Conservation (phyloP, 352 stramenopile genomes). For the Blastocystis sp. region DNA sequence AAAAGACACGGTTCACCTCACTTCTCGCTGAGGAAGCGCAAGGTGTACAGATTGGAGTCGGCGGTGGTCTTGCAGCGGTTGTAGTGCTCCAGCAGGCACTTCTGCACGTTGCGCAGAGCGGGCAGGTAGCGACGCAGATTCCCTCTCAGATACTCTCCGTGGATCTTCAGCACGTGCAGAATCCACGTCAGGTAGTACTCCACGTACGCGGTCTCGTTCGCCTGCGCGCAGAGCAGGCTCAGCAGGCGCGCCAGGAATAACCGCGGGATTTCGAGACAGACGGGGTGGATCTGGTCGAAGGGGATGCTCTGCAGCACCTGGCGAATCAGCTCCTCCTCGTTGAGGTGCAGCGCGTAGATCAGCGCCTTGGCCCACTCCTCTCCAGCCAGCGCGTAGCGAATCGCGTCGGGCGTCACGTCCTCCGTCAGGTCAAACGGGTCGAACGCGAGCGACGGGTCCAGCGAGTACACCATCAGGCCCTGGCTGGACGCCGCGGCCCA, state of each 20-base stretch:
- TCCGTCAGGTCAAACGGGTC: slow-evolving; percentile 96
- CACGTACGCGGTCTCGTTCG: slow-evolving; percentile 87
- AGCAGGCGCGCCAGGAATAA: slow-evolving; percentile 87
- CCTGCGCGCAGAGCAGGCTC: slow-evolving; percentile 85
- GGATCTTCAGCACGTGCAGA: slow-evolving; percentile 86
- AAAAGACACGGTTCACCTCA: background rate
- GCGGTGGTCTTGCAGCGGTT: background rate
- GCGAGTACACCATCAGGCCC: slow-evolving; percentile 92
- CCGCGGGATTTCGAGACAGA: slow-evolving; percentile 84
- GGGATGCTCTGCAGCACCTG: slow-evolving; percentile 86
- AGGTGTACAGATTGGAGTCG: slow-evolving; percentile 52
- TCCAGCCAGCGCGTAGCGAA: slow-evolving; percentile 82
- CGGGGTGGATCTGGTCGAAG: slow-evolving; percentile 82
- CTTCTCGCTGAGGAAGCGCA: slow-evolving; percentile 44
- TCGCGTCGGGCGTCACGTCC: slow-evolving; percentile 89
- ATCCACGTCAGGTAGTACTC: slow-evolving; percentile 95
- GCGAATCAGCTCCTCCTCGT: slow-evolving; percentile 88
- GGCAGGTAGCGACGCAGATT: slow-evolving; percentile 78
- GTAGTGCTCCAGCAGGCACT: slow-evolving; percentile 81
- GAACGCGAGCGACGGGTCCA: slow-evolving; percentile 90
- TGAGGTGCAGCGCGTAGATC: slow-evolving; percentile 91
- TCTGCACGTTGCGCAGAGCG: slow-evolving; percentile 82
- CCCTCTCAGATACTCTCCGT: slow-evolving; percentile 83
- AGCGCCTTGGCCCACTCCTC: slow-evolving; percentile 87
- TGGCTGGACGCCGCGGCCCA: slow-evolving; percentile 93